Base-by-base conservation (phyloP, 1,284 basidiomycete genomes). In the Sphagnurus paluster region DNA sequence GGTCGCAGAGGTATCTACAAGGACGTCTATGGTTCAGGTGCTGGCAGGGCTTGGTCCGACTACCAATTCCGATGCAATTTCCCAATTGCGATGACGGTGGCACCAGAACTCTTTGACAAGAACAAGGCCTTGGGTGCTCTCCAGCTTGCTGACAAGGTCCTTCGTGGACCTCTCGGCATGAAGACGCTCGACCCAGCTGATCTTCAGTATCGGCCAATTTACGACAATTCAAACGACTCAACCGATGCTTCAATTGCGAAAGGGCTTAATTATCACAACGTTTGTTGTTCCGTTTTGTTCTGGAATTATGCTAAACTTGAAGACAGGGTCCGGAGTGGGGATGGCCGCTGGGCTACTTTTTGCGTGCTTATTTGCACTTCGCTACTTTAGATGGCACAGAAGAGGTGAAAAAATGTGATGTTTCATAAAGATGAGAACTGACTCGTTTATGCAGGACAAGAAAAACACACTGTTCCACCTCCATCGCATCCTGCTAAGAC, bases 1-100 rank as follows among this genome's bases (percentile, higher is more conserved):
- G 91, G 94, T 66, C 87, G 93, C 19, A 80, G 96, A 39, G 96
- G 96, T 4, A 96, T 98, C 65, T 99, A 99, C 79, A 99, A 99
- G 75, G 96, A 99, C 61, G 93, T 98, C 4, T 91, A 89, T 57
- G 93, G 93, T 28, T 93, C 94, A 13, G 91, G 91, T 1, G 62
- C 74, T 42, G 88, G 86, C 10, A 80, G 91, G 45, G 92, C 94
- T 67, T 98, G 93, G 88, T 91, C 92, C 5, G 95, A 99, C 69
- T 99, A 99, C 66, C 96, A 98, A 68, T 79, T 95, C 57, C 81
- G 93, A 48, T 82, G 85, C 60, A 97, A 98, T 70, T 96, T 94
- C 74, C 84, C 91, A 2, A 90, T 98, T 53, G 92, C 96, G 1
- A 98, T 98, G 96, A 82, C 89, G 5, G 94, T 98, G 28, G 96